Evolutionary conservation across 208 protist genomes (phyloP), one percentile per base, ranked within the genome.

Genomic region (Acanthamoeba comandoni): DNA sequence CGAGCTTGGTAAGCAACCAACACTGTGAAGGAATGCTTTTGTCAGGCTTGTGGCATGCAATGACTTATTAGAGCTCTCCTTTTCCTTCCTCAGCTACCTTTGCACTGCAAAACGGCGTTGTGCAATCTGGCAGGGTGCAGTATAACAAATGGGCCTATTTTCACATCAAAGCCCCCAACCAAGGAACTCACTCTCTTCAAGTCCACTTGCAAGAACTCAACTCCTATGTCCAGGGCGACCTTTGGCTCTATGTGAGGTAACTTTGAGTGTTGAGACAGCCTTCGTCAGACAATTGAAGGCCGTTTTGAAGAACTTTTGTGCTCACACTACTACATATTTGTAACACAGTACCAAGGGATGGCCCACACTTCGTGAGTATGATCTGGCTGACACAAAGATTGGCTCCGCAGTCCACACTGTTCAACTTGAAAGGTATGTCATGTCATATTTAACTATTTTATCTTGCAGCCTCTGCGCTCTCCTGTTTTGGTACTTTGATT

Each of bases 171-270:
- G 57, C 69, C 8, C 69, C 69, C 22, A 15, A 13, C 43, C 17
- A 24, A 17, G 69, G 69, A 53, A 79, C 69, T 4, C 69, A 79
- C 69, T 79, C 55, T 60, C 55, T 60, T 15, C 19, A 60, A 19
- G 55, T 60, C 4, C 43, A 79, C 43, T 24, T 79, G 43, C 19
- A 35, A 17, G 31, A 58, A 0, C 31, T 79, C 9, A 12, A 48
- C 22, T 79, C 69, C 31, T 79, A 79, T 26, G 69, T 79, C 0
- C 43, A 48, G 0, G 69, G 69, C 43, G 69, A 79, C 57, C 43
- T 79, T 7, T 79, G 69, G 69, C 69, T 79, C 69, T 79, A 79
- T 49, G 69, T 49, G 19, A 75, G 67, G 67, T 75, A 75, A n/a
- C n/a, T n/a, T n/a, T n/a, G n/a, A n/a, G n/a, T n/a, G n/a, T n/a